Base-by-base conservation (phyloP, 176 grass and related monocot genomes). In the Pontederia paniculata region DNA sequence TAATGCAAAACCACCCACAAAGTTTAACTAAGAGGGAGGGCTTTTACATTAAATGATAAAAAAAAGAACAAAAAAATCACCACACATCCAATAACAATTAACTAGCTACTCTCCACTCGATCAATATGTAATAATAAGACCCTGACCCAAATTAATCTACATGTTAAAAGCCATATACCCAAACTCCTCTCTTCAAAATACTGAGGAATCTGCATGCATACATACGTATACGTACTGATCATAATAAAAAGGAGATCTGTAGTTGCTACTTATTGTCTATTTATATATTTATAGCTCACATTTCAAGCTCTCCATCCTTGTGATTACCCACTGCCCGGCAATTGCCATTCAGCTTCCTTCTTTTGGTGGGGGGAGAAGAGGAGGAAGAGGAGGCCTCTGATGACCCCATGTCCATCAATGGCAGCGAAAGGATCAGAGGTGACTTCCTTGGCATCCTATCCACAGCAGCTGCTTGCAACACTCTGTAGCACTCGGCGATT, bases 401-500 rank as follows among this genome's bases (percentile, higher is more conserved):
- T 28, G 50, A 72, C 54, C 80, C 57, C 45, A 71, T 73, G 58
- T 61, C 63, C 16, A 18, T 17, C 45, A 12, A 22, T 16, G 10
- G 60, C 42, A 47, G 42, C 8, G 60, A 63, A 15, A 23, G 42
- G 44, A 46, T 63, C 60, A 63, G 21, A 4, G 60, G 53, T 0
- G 57, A 42, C 62, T 72, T 82, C 48, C 73, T 84, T 52, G 75
- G 70, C 20, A 44, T 75, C 47, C 66, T 84, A 13, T 75, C 70
- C 9, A 77, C 73, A 54, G 25, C 66, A 52, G 79, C 64, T 58
- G 68, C 75, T 69, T 77, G 78, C 83, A 99, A 82, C 61, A 82
- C 53, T 47, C 75, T 67, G 72, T 88, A 93, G 68, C 83, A 93
- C 28, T 58, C 80, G 58, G 65, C 71, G 48, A 99, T 84, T 70